phyloP scores from a whole-genome alignment of 192 early-diverging fungal genomes.

The Backusella luteola region DNA sequence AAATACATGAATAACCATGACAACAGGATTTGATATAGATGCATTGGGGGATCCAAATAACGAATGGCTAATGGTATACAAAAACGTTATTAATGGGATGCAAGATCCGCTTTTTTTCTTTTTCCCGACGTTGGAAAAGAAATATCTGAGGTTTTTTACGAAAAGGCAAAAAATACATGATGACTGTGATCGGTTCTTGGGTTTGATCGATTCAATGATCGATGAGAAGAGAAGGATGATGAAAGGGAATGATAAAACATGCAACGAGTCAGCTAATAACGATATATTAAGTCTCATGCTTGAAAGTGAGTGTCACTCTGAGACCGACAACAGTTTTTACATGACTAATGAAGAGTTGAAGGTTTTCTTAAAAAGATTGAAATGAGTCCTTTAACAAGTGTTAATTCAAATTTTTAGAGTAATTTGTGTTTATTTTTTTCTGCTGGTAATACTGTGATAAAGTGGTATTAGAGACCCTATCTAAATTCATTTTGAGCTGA shows the following conservation, averaged over 20 bases:
- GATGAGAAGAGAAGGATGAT: not conserved
- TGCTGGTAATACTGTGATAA: not conserved
- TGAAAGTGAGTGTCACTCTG: slow-evolving; percentile 30
- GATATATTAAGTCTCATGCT: slow-evolving; percentile 50
- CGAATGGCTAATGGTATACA: slow-evolving; percentile 5
- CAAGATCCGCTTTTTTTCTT: not conserved
- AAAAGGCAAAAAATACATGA: not conserved
- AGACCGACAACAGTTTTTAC: slow-evolving; percentile 36
- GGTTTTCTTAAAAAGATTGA: slow-evolving; percentile 33
- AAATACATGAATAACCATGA: not conserved
- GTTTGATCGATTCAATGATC: not conserved
- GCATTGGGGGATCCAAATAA: not conserved
- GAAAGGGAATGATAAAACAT: not conserved
- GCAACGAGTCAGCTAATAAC: not conserved
- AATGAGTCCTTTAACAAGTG: slow-evolving; percentile 9
- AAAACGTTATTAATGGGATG: not conserved
- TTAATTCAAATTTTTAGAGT: not conserved
- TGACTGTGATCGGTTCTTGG: not conserved
- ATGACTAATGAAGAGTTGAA: slow-evolving; percentile 1
- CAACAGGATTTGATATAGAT: slow-evolving; percentile 10
- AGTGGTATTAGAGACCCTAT: too few relatives aligned
- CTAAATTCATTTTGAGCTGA: not conserved
- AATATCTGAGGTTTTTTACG: slow-evolving; percentile 13
- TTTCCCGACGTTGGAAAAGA: not conserved
- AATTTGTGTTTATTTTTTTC: not conserved